phyloP scores from a whole-genome alignment of 441 rosid genomes.

The Corymbia calophylla region DNA sequence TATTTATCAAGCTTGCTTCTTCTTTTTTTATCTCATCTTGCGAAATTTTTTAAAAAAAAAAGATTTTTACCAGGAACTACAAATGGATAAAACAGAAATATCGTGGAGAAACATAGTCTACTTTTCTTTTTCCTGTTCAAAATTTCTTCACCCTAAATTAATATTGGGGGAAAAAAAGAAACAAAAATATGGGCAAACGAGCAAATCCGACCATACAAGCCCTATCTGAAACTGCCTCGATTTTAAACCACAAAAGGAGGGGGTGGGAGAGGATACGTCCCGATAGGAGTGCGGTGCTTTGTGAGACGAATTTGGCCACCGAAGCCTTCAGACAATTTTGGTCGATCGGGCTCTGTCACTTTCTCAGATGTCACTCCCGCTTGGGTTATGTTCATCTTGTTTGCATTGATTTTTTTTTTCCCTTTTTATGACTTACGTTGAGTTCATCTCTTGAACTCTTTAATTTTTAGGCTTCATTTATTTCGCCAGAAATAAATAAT shows the following conservation, averaged over 20 bases:
- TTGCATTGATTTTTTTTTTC: no score
- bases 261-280: not conserved
- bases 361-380: not conserved
- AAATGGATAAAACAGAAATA: not conserved
- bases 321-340: not conserved
- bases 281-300: not conserved
- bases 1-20: not conserved
- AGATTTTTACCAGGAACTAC: not conserved
- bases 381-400: not conserved
- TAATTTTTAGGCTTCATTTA: no score
- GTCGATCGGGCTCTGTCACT: not conserved
- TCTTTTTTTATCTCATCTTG: not conserved
- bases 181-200: not conserved
- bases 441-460: no score
- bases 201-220: conserved; percentile 25
- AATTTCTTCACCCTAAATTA: not conserved
- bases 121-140: not conserved
- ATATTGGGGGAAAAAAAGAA: not conserved
- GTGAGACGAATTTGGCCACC: conserved; percentile 18
- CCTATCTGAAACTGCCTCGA: conserved; percentile 26
- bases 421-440: not conserved
- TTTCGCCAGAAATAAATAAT: no score
- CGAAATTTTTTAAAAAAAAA: not conserved
- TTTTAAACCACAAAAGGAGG: conserved; percentile 25
- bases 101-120: not conserved